Conservation (phyloP, 2,329 filamentous ascomycete species). For the Fusarium tupiense region DNA sequence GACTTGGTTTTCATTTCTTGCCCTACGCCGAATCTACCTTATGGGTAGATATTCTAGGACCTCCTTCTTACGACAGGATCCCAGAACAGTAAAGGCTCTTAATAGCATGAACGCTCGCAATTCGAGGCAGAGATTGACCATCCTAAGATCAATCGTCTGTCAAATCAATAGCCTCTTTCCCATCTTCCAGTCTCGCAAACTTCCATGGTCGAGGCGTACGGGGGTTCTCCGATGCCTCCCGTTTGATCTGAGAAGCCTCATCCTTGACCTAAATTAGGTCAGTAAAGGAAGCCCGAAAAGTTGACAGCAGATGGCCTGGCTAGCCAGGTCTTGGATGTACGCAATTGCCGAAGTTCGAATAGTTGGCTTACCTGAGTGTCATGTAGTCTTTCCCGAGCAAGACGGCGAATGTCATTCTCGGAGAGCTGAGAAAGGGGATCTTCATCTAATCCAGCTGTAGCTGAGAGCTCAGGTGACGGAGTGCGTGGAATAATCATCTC, state of each 20-base stretch:
- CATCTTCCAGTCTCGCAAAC: slow-evolving; percentile 18
- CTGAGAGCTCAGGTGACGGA: neutral
- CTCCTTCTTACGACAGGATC: neutral
- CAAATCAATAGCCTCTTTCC: slow-evolving; percentile 25
- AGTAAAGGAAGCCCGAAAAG: neutral
- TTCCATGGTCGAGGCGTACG: slow-evolving; percentile 5
- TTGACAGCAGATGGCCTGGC: neutral
- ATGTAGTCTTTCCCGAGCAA: slow-evolving; percentile 33
- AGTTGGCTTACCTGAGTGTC: slow-evolving; percentile 18
- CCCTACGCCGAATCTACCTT: neutral
- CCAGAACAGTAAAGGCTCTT: neutral
- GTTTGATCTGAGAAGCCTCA: slow-evolving; percentile 11
- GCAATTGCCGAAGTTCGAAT: accelerated
- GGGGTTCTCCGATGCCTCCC: neutral
- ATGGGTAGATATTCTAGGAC: neutral
- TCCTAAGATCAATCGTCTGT: slow-evolving; percentile 10
- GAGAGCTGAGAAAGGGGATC: slow-evolving; percentile 9
- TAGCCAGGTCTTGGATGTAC: neutral
- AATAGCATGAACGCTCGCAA: neutral
- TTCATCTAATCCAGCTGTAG: neutral
- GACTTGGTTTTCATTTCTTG: neutral
- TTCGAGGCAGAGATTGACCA: neutral
- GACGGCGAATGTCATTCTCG: slow-evolving; percentile 24
- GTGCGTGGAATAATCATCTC: slow-evolving; percentile 38
- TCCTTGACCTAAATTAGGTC: neutral